A percentile compares a stretch with the other conserved stretches of the same genome.
These are phyloP conservation scores for Entrophospora sp. DNA, from an alignment of 192 early-diverging fungal species.

Conservation along the genomic window DNA sequence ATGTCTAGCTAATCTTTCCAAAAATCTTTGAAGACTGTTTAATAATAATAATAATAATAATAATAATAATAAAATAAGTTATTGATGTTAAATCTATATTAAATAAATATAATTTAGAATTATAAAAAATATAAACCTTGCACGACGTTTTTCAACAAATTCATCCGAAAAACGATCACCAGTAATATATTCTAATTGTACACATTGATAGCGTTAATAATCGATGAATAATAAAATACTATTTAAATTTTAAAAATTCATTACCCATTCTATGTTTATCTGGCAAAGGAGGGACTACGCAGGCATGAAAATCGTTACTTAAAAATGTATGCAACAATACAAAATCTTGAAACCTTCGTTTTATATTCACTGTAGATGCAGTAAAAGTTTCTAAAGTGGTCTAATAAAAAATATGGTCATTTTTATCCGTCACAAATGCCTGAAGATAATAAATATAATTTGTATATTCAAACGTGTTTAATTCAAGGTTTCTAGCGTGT, in stretches of 20 bases:
- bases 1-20: conserved; percentile 73
- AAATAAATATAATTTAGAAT: neutral
- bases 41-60: no score
- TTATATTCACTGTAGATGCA: conserved; percentile 49
- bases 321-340: conserved; percentile 76
- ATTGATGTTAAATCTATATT: no score
- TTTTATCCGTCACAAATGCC: no score
- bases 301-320: conserved; percentile 63
- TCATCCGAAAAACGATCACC: conserved; percentile 90
- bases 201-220: no score
- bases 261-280: conserved; percentile 83
- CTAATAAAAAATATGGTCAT: conserved; percentile 28
- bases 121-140: conserved; percentile 26
- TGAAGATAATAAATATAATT: neutral
- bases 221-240: neutral
- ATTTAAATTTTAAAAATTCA: neutral
- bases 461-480: no score
- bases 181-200: conserved; percentile 81
- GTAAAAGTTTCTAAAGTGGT: conserved; percentile 50
- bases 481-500: no score
- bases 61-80: neutral
- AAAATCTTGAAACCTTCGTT: conserved; percentile 94
- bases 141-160: conserved; percentile 76
- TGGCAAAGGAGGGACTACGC: conserved; percentile 83
- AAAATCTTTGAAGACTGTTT: conserved; percentile 74